Evolutionary conservation across 768 basidiomycete species (phyloP).

Genomic region (Phaeotremella skinneri): DNA sequence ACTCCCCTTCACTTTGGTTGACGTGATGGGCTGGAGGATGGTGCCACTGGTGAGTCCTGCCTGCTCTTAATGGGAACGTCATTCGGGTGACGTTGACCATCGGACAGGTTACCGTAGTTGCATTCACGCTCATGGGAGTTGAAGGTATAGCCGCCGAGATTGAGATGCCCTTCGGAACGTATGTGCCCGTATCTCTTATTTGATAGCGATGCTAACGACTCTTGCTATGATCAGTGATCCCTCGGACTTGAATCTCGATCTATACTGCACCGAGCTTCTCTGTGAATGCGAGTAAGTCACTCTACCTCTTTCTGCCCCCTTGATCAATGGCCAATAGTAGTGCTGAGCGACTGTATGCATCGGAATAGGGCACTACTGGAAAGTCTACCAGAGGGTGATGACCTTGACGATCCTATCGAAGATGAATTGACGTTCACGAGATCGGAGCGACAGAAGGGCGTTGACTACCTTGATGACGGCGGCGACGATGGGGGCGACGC

Average conservation of each 20-base stretch:
- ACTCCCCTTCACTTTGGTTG: constrained; percentile 79
- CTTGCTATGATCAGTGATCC: constrained; percentile 33
- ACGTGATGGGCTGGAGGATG: constrained; percentile 74
- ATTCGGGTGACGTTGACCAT: not conserved
- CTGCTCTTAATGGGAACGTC: too few species aligned
- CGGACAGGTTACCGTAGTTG: constrained; percentile 55
- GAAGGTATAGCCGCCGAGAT: constrained; percentile 95
- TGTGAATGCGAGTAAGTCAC: constrained; percentile 70
- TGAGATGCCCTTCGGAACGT: constrained; percentile 88
- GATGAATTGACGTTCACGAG: constrained; percentile 17
- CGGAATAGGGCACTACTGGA: constrained; percentile 37
- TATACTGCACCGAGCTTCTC: constrained; percentile 79
- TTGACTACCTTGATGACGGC: constrained; percentile 21
- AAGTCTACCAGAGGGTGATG: constrained; percentile 55
- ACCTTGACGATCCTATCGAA: constrained; percentile 25
- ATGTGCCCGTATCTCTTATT: constrained; percentile 55
- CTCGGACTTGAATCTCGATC: constrained; percentile 56
- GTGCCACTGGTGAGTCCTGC: constrained; percentile 55
- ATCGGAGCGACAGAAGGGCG: constrained; percentile 14
- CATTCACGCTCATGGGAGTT: constrained; percentile 90
- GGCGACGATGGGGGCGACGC: constrained; percentile 34
- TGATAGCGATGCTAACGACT: not conserved
- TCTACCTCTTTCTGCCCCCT: not conserved
- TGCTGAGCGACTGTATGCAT: not conserved
- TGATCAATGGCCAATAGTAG: not conserved